phyloP scores from a whole-genome alignment of 2,329 filamentous ascomycete genomes.

The Helotiales sp. region DNA sequence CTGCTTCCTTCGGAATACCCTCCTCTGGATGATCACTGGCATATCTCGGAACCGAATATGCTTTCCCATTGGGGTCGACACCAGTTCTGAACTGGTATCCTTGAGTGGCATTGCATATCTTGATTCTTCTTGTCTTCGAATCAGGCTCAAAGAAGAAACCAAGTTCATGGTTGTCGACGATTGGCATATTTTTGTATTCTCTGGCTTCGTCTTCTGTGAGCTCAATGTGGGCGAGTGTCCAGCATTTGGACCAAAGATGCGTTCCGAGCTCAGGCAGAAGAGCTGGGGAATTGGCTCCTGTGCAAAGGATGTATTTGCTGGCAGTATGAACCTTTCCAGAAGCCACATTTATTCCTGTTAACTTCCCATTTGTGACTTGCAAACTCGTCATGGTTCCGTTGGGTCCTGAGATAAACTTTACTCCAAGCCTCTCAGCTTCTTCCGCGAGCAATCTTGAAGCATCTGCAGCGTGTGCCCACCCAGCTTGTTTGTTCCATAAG shows the following conservation, averaged over 20 bases:
- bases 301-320: slow-evolving; percentile 43
- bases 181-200: slow-evolving; percentile 47
- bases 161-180: slow-evolving; percentile 50
- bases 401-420: slow-evolving; percentile 8
- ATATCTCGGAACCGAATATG: slow-evolving; percentile 42
- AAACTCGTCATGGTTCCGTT: slow-evolving; percentile 16
- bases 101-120: slow-evolving; percentile 46
- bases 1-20: slow-evolving; percentile 48
- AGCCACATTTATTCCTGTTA: slow-evolving; percentile 40
- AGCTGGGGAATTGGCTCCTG: slow-evolving; percentile 44
- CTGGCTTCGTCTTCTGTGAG: slow-evolving; percentile 48
- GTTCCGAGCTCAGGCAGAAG: slow-evolving; percentile 44
- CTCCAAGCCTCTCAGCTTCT: slow-evolving; percentile 18
- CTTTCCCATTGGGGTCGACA: slow-evolving; percentile 26
- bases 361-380: slow-evolving; percentile 37
- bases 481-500: slow-evolving; percentile 48
- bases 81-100: slow-evolving; percentile 41
- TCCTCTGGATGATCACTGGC: slow-evolving; percentile 29
- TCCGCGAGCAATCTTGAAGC: slow-evolving; percentile 43
- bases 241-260: slow-evolving; percentile 44
- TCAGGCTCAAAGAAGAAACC: slow-evolving; percentile 57
- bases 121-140: slow-evolving; percentile 47
- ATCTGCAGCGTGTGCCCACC: slow-evolving; percentile 31
- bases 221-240: slow-evolving; percentile 52
- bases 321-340: slow-evolving; percentile 36